phyloP scores from a whole-genome alignment of 768 basidiomycete genomes.

The Pleurotus giganteus region DNA sequence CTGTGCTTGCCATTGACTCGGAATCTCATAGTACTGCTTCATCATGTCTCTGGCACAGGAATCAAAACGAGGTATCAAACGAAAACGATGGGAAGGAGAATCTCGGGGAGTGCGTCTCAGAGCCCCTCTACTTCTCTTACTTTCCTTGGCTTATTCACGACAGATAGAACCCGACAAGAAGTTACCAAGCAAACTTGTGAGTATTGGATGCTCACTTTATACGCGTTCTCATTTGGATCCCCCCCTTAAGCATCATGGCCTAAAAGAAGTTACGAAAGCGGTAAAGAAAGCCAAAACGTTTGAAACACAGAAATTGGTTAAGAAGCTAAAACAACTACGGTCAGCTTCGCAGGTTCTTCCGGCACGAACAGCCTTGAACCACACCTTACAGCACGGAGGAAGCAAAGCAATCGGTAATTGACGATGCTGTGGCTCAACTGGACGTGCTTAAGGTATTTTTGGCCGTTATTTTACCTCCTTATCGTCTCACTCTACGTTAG shows the following conservation, averaged over 20 bases:
- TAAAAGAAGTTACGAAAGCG: constrained; percentile 70
- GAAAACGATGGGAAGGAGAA: constrained; percentile 7
- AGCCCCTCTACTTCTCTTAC: background rate
- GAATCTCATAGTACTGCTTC: constrained; percentile 3
- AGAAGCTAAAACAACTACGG: constrained; percentile 73
- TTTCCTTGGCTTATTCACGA: background rate
- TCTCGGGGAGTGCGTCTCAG: background rate
- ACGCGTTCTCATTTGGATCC: background rate
- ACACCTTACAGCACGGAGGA: constrained; percentile 34
- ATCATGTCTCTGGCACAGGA: too few relatives aligned
- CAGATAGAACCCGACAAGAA: constrained; percentile 41
- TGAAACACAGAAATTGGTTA: constrained; percentile 81
- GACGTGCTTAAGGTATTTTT: constrained; percentile 59
- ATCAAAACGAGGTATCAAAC: constrained; percentile 17
- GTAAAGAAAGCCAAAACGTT: constrained; percentile 80
- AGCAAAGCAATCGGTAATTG: constrained; percentile 34
- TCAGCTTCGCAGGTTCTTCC: constrained; percentile 23
- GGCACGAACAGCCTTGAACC: background rate
- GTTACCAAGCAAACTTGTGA: constrained; percentile 55
- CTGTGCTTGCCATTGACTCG: constrained; percentile 10
- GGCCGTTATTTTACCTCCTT: background rate
- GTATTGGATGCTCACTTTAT: constrained; percentile 19
- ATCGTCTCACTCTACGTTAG: constrained; percentile 32
- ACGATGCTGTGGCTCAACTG: constrained; percentile 59
- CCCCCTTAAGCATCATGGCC: constrained; percentile 61